These are phyloP conservation scores for Cystobasidium tubakii DNA, from an alignment of 768 basidiomycete species.

Conservation along the genomic window DNA sequence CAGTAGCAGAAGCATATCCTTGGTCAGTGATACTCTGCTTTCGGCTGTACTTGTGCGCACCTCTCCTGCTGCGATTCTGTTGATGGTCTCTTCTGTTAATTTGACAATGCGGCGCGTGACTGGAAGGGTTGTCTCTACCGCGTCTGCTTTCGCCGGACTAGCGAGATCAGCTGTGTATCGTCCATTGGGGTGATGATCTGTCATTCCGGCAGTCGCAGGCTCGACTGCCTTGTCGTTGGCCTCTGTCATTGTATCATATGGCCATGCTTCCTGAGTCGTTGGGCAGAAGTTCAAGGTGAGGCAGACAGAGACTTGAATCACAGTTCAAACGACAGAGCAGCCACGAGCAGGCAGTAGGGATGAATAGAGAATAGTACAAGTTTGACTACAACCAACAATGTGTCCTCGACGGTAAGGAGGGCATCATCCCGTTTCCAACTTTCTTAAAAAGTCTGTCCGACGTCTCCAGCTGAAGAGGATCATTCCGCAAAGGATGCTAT, in stretches of 20 bases:
- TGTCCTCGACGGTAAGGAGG: neutral
- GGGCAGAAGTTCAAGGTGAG: neutral
- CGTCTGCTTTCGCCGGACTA: neutral
- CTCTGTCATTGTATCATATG: neutral
- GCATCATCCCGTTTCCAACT: neutral
- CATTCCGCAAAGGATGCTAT: neutral
- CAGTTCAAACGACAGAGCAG: no score
- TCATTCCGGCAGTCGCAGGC: neutral
- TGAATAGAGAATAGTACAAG: neutral
- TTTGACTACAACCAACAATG: neutral
- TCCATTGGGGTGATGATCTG: neutral
- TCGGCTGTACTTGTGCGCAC: slow-evolving; percentile 44
- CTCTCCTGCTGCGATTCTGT: slow-evolving; percentile 72
- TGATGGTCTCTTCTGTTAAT: slow-evolving; percentile 75
- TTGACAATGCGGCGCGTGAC: slow-evolving; percentile 57
- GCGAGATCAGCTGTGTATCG: neutral
- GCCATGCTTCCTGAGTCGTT: neutral
- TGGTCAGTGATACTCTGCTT: neutral
- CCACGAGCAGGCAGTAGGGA: no score
- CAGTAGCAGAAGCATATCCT: neutral
- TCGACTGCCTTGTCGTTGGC: neutral
- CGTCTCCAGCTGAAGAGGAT: slow-evolving; percentile 3
- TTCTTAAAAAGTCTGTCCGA: neutral
- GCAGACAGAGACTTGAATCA: no score
- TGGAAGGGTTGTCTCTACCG: neutral